Percentiles rank a stretch among this genome's conserved stretches.
phyloP scores from a whole-genome alignment of 768 basidiomycete species.

The Panus rudis region DNA sequence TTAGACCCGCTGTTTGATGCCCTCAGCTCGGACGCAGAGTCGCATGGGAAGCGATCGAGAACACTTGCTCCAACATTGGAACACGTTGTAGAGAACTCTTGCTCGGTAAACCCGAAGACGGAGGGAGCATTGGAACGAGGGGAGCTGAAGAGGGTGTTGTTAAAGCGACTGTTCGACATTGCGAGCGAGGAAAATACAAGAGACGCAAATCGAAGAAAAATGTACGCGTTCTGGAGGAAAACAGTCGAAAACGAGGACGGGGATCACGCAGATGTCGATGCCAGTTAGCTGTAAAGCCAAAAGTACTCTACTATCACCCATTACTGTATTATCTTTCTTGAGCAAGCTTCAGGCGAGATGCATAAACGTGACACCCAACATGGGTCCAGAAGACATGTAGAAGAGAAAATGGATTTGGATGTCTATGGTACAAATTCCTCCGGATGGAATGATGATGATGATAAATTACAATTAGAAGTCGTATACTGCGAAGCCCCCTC shows the following conservation, averaged over 20 bases:
- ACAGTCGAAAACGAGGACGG: conserved; percentile 40
- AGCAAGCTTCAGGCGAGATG: no score
- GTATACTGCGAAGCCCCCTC: no score
- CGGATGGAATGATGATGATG: no score
- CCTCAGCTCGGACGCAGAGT: conserved; percentile 34
- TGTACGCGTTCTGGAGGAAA: conserved; percentile 77
- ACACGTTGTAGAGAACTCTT: conserved; percentile 49
- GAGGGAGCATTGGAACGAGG: conserved; percentile 31
- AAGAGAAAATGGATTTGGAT: no score
- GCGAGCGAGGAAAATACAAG: conserved; percentile 71
- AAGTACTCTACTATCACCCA: neutral
- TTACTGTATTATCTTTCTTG: no score
- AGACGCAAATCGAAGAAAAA: conserved; percentile 72
- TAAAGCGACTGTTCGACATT: conserved; percentile 61
- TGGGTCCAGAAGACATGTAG: no score
- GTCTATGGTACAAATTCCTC: no score
- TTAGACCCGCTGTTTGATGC: conserved; percentile 63
- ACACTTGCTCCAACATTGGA: no score
- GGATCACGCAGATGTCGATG: conserved; percentile 17
- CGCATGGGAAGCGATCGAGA: conserved; percentile 41
- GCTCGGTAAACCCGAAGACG: conserved; percentile 32
- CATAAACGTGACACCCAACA: no score
- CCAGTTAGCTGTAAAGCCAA: no score
- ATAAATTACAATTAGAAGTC: no score
- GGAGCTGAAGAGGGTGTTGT: conserved; percentile 45